Evolutionary conservation across 192 early-diverging fungal species (phyloP).

Genomic region (Coemansia sp.): DNA sequence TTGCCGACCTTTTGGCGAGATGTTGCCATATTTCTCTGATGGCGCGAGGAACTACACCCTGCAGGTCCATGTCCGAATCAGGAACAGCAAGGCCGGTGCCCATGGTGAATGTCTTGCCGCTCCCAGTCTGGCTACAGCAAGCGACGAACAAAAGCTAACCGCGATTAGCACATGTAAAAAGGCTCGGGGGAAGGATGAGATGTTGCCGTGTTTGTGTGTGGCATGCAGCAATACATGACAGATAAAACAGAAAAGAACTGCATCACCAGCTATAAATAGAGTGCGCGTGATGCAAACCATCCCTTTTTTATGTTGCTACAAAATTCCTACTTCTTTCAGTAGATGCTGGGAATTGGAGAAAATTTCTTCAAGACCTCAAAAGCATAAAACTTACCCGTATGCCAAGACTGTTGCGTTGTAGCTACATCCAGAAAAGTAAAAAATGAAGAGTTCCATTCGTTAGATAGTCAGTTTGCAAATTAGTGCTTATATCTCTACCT

Average conservation of each 20-base stretch:
- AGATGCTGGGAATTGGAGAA: neutral
- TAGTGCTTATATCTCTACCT: neutral
- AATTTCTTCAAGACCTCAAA: neutral
- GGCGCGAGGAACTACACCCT: conserved; percentile 54
- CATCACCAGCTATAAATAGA: conserved; percentile 1
- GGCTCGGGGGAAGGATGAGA: neutral
- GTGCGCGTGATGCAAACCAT: neutral
- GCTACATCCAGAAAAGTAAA: conserved; percentile 7
- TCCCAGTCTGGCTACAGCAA: conserved; percentile 50
- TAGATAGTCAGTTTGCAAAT: neutral
- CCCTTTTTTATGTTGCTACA: neutral
- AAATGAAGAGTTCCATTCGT: neutral
- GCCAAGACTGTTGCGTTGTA: conserved; percentile 96
- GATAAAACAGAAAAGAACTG: neutral
- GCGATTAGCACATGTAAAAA: neutral
- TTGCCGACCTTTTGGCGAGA: conserved; percentile 15
- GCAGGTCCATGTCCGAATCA: conserved; percentile 11
- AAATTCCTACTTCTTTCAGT: neutral
- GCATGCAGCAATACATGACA: neutral
- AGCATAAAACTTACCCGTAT: conserved; percentile 67
- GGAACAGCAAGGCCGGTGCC: conserved; percentile 65
- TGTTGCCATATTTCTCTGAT: conserved; percentile 45
- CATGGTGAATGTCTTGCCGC: conserved; percentile 97
- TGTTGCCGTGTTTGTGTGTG: neutral
- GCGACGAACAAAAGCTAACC: no score